A percentile compares a stretch with the other conserved stretches of the same genome.
These are phyloP conservation scores for Plantago ovata DNA, from an alignment of 257 asterid species.

Conservation along the genomic window DNA sequence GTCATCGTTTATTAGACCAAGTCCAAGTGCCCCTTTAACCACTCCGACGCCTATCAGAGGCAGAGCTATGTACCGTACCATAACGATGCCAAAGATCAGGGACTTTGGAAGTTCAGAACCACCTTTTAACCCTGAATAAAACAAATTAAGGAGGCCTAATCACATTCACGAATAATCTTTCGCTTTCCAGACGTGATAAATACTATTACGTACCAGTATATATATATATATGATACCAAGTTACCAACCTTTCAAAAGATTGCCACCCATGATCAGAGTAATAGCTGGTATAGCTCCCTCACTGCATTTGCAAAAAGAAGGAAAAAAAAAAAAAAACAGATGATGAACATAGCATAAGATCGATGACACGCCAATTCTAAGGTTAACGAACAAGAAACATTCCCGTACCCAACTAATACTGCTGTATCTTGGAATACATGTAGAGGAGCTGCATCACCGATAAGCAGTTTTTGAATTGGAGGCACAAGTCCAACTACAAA, in stretches of 20 bases:
- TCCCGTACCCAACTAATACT: conserved; percentile 1
- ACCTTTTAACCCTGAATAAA: conserved; percentile 54
- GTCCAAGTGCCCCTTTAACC: conserved; percentile 51
- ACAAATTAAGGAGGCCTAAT: background rate
- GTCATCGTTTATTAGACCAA: conserved; percentile 52
- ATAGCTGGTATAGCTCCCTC: conserved; percentile 87
- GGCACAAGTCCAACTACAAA: conserved; percentile 15
- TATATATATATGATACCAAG: background rate
- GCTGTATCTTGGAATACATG: conserved; percentile 16
- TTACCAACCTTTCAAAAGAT: conserved; percentile 57
- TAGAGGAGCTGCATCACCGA: conserved; percentile 14
- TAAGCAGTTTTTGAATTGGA: conserved; percentile 8
- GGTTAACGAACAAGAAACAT: background rate
- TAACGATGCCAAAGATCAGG: conserved; percentile 47
- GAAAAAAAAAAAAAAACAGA: no score
- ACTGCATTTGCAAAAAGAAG: conserved; percentile 44
- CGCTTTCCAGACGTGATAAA: background rate
- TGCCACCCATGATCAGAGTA: conserved; percentile 82
- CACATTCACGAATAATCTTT: background rate
- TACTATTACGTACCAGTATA: background rate
- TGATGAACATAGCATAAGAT: background rate
- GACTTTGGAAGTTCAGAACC: conserved; percentile 54
- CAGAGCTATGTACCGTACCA: conserved; percentile 56
- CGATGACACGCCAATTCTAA: background rate
- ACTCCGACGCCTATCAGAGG: conserved; percentile 68